These are phyloP conservation scores for Melampsora medusae DNA, from an alignment of 1,284 basidiomycete genomes.

Conservation along the genomic window DNA sequence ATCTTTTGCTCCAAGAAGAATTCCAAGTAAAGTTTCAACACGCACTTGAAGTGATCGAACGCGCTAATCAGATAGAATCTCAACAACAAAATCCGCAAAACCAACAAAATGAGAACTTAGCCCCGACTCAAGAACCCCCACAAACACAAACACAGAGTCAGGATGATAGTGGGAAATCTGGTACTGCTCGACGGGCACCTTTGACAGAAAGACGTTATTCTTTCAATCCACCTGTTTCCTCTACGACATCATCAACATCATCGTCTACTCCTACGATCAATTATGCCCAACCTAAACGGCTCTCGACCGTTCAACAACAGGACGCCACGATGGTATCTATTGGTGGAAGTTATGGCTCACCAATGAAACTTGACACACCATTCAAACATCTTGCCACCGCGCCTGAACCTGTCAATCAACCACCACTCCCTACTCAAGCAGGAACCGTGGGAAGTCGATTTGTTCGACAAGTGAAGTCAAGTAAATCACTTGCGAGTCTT, in stretches of 20 bases:
- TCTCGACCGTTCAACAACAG: conserved; percentile 20
- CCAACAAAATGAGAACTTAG: no score
- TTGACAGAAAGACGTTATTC: conserved; percentile 26
- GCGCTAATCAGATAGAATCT: conserved; percentile 18
- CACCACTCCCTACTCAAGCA: not conserved
- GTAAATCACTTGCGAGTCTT: conserved; percentile 39
- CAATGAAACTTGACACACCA: conserved; percentile 45
- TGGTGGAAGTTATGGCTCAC: conserved; percentile 31
- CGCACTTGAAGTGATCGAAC: conserved; percentile 36
- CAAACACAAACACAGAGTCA: no score
- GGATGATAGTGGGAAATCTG: no score
- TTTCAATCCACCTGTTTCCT: conserved; percentile 19
- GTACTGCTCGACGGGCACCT: conserved; percentile 10
- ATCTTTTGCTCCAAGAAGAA: conserved; percentile 23
- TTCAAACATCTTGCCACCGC: conserved; percentile 33
- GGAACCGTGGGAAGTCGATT: not conserved
- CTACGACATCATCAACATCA: conserved; percentile 35
- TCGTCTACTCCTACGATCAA: conserved; percentile 41
- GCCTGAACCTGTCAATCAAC: not conserved
- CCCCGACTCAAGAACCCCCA: no score
- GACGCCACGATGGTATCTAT: conserved; percentile 36
- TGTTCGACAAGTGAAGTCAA: conserved; percentile 34
- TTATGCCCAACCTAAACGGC: conserved; percentile 30
- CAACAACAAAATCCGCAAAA: no score
- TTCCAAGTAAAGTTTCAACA: conserved; percentile 40